phyloP scores from a whole-genome alignment of 1,284 basidiomycete genomes.

The Boletus mariae region DNA sequence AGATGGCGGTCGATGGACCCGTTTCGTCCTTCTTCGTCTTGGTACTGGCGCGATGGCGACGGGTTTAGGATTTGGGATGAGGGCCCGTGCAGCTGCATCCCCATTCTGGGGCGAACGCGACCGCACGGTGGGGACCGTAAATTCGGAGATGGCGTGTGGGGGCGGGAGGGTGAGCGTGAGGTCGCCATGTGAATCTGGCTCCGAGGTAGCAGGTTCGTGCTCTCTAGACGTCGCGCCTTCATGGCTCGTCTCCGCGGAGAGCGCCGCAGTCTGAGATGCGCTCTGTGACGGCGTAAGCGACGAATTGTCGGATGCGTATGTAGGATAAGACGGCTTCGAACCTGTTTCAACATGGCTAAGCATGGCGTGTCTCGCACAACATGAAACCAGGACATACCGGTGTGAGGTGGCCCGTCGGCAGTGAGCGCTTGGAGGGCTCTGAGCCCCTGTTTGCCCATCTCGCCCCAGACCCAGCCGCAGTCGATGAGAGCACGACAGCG shows the following conservation, averaged over 20 bases:
- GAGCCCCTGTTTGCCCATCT: conserved; percentile 59
- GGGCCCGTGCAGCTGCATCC: background rate
- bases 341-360: background rate
- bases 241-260: conserved; percentile 14
- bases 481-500: conserved; percentile 63
- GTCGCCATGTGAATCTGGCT: background rate
- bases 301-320: conserved; percentile 42
- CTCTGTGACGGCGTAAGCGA: conserved; percentile 66
- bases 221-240: conserved; percentile 7
- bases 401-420: background rate
- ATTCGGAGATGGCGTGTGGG: conserved; percentile 54
- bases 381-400: background rate
- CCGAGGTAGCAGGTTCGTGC: background rate
- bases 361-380: background rate
- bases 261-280: conserved; percentile 44
- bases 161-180: conserved; percentile 44
- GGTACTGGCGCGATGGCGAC: conserved; percentile 9
- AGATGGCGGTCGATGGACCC: conserved; percentile 30
- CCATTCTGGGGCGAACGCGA: conserved; percentile 10
- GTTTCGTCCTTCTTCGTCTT: conserved; percentile 7
- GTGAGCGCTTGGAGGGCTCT: conserved; percentile 36
- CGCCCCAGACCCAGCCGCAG: conserved; percentile 63
- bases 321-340: background rate
- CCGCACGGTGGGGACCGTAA: conserved; percentile 35
- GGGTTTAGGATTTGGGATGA: background rate